These are phyloP conservation scores for Groenewaldozyma tartarivorans DNA, from an alignment of 805 yeast species.

Conservation along the genomic window DNA sequence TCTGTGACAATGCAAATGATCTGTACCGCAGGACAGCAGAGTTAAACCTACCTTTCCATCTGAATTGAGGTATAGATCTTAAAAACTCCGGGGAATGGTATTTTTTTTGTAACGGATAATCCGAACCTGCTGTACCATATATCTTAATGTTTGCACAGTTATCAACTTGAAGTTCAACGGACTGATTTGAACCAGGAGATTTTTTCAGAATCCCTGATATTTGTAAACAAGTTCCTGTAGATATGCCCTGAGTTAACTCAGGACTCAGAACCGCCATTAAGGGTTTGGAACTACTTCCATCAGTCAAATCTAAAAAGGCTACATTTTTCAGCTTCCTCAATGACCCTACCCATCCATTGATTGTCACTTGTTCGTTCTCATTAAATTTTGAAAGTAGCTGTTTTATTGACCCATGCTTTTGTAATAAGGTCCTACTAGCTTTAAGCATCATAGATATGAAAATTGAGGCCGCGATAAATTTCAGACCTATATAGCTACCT, in stretches of 20 bases:
- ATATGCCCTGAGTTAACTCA: conserved; percentile 15
- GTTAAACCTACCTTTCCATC: conserved; percentile 64
- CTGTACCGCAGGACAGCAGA: conserved; percentile 64
- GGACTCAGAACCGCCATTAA: conserved; percentile 45
- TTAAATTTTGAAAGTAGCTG: not conserved
- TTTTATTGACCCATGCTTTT: conserved; percentile 4
- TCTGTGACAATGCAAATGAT: conserved; percentile 48
- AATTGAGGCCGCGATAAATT: no score
- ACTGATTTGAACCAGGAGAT: conserved; percentile 44
- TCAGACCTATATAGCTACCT: no score
- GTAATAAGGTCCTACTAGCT: no score
- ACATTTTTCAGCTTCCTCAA: conserved; percentile 65
- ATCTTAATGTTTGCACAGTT: conserved; percentile 31
- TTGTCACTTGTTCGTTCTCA: conserved; percentile 27
- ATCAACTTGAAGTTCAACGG: conserved; percentile 37
- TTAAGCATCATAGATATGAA: no score
- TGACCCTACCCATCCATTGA: conserved; percentile 69
- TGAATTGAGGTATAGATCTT: conserved; percentile 62
- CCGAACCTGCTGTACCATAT: conserved; percentile 51
- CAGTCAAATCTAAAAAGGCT: conserved; percentile 70
- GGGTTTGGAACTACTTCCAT: conserved; percentile 55
- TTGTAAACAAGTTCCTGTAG: conserved; percentile 40
- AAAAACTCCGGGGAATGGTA: conserved; percentile 54
- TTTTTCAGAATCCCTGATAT: conserved; percentile 36
- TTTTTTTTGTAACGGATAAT: conserved; percentile 81